Evolutionary conservation across 768 basidiomycete species (phyloP).

Genomic region (Boletus fagicola): DNA sequence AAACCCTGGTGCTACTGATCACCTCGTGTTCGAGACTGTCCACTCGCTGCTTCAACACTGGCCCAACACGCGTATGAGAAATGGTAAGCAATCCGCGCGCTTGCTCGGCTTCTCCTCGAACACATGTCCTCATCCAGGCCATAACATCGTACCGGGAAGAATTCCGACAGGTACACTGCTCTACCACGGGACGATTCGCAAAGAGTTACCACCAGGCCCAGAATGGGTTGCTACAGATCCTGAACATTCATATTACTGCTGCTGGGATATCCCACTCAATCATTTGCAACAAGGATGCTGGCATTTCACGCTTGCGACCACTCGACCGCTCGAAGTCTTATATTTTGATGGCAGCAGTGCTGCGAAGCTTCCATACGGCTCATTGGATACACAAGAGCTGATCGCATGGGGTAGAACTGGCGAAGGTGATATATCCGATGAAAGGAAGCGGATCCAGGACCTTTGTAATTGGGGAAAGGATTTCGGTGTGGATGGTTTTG

Average conservation of each 20-base stretch:
- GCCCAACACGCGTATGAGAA: too few relatives aligned
- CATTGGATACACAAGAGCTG: conserved; percentile 49
- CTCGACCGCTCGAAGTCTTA: conserved; percentile 40
- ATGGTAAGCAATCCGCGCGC: too few relatives aligned
- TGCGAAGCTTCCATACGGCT: conserved; percentile 39
- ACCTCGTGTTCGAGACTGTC: too few relatives aligned
- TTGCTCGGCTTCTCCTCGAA: too few relatives aligned
- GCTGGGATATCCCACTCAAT: conserved; percentile 6
- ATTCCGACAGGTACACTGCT: too few relatives aligned
- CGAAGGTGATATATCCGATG: conserved; percentile 23
- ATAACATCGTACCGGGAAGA: too few relatives aligned
- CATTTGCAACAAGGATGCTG: conserved; percentile 8
- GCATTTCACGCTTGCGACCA: conserved; percentile 19
- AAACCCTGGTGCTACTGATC: too few relatives aligned
- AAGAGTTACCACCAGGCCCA: conserved; percentile 27
- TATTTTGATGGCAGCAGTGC: conserved; percentile 56
- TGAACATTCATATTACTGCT: conserved; percentile 41
- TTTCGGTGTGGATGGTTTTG: conserved; percentile 44
- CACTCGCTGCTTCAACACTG: too few relatives aligned
- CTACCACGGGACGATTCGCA: background rate
- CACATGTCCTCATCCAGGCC: too few relatives aligned
- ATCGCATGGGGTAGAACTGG: conserved; percentile 39
- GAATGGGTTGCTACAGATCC: conserved; percentile 38
- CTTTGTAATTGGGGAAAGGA: conserved; percentile 46
- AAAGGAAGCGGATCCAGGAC: conserved; percentile 35